These are phyloP conservation scores for Botrytis galanthina DNA, from an alignment of 2,329 filamentous ascomycete genomes.

Conservation along the genomic window DNA sequence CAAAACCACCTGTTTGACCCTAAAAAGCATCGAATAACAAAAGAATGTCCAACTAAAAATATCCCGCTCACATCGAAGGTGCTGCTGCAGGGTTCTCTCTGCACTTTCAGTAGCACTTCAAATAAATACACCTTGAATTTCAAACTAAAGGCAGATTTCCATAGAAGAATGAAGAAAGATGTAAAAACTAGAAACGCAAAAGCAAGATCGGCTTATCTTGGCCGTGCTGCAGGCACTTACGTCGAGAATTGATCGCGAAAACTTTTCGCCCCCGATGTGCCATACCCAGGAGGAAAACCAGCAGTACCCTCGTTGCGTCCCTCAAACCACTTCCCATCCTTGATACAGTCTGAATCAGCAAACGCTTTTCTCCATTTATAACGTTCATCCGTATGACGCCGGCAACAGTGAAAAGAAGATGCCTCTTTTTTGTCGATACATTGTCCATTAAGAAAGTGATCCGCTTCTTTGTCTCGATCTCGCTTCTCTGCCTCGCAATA, in stretches of 20 bases:
- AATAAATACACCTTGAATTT: background rate
- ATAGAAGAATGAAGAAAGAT: no score
- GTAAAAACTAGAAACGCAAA: no score
- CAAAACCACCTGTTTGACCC: background rate
- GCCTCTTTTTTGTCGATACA: background rate
- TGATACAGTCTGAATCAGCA: background rate
- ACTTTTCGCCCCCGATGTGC: background rate
- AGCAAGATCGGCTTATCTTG: no score
- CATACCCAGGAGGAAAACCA: background rate
- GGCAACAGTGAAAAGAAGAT: no score
- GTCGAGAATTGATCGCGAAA: no score
- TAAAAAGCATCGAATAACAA: background rate
- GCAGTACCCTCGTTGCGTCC: background rate
- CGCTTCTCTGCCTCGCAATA: background rate
- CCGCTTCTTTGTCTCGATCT: no score
- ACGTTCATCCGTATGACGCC: accelerated
- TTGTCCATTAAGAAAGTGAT: background rate
- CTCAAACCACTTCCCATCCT: background rate
- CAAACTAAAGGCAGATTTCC: no score
- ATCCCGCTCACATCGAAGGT: no score
- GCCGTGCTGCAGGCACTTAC: no score
- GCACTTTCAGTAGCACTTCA: no score
- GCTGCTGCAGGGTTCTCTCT: no score
- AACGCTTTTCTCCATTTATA: background rate
- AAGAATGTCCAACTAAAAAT: background rate